Evolutionary conservation across 2,329 filamentous ascomycete genomes (phyloP), one percentile per base, ranked within the genome.

Genomic region (Trichoderma aggressivum): DNA sequence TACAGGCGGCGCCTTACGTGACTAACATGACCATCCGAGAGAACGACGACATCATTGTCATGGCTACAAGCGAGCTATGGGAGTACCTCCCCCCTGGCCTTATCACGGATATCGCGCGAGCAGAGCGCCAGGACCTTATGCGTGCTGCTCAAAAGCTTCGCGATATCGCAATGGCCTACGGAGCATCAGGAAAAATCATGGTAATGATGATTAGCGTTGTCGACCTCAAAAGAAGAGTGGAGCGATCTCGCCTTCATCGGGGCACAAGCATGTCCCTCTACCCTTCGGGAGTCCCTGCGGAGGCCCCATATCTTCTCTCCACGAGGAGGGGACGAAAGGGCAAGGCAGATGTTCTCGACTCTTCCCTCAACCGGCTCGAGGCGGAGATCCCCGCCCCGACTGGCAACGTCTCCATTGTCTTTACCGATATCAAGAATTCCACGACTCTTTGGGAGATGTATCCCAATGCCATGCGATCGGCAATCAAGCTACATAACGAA

Each of bases 361-460:
- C 94, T 28, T 93, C 92, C 69, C 88, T 99, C 69, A 92, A 93
- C 71, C 89, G 95, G 61, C 89, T 98, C 34, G 94, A 96, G 74
- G 91, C 92, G 67, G 95, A 97, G 82, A 94, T 98, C 63, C 92
- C 95, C 73, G 93, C 96, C 14, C 96, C 96, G 0, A 93, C 91
- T 1, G 95, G 95, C 60, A 93, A 97, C 77, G 90, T 98, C 62
- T 92, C 94, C 55, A 94, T 99, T 78, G 94, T 97, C 63, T 99
- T 99, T 80, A 99, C 96, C 0, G 96, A 99, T 83, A 99, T 99
- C 86, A 98, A 98, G 85, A 97, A 95, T 83, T 98, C 95, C 28
- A 99, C 96, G 1, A 90, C 93, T 50, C 85, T 99, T 7, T 99
- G 96, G 96, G 96, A 99, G 81, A 94, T 94, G 69, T 97, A 95